phyloP scores from a whole-genome alignment of 225 moss, liverwort and hornwort genomes.

The Anthoceros angustus region DNA sequence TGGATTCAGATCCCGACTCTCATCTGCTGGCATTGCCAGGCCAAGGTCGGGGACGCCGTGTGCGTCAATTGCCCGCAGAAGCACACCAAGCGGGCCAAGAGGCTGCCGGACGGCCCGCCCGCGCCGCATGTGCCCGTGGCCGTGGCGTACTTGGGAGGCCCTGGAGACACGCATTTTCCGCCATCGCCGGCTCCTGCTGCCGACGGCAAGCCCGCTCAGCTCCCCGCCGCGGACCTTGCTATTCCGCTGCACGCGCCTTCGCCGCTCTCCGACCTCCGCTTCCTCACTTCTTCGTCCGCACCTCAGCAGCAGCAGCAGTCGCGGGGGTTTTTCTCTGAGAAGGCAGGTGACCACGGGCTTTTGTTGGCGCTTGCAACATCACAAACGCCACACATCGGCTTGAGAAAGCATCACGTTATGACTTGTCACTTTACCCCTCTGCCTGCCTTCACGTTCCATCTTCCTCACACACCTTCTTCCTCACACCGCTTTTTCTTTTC shows the following conservation, averaged over 20 bases:
- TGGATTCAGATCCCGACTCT: slow-evolving; percentile 49
- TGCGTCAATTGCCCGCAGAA: slow-evolving; percentile 63
- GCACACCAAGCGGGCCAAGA: slow-evolving; percentile 47
- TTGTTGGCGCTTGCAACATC: too few species aligned
- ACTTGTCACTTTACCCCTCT: not conserved
- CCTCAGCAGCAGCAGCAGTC: slow-evolving; percentile 33
- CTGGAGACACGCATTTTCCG: slow-evolving; percentile 40
- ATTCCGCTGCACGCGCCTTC: slow-evolving; percentile 42
- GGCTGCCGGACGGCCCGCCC: too few species aligned
- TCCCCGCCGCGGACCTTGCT: slow-evolving; percentile 21
- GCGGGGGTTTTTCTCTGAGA: slow-evolving; percentile 39
- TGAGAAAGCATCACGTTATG: too few species aligned
- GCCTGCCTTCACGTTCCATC: not conserved
- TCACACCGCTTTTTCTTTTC: not conserved
- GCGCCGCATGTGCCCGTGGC: slow-evolving; percentile 33
- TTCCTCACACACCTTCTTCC: not conserved
- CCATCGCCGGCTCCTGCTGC: not conserved
- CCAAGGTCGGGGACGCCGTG: slow-evolving; percentile 39
- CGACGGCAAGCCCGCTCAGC: not conserved
- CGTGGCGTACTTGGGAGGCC: slow-evolving; percentile 35
- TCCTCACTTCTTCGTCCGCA: slow-evolving; percentile 16
- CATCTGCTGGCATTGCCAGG: slow-evolving; percentile 58
- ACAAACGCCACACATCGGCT: too few species aligned
- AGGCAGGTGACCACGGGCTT: slow-evolving; percentile 23
- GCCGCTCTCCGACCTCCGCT: slow-evolving; percentile 46